These are phyloP conservation scores for Corynespora cassiicola DNA, from an alignment of 2,329 filamentous ascomycete species.

Conservation along the genomic window DNA sequence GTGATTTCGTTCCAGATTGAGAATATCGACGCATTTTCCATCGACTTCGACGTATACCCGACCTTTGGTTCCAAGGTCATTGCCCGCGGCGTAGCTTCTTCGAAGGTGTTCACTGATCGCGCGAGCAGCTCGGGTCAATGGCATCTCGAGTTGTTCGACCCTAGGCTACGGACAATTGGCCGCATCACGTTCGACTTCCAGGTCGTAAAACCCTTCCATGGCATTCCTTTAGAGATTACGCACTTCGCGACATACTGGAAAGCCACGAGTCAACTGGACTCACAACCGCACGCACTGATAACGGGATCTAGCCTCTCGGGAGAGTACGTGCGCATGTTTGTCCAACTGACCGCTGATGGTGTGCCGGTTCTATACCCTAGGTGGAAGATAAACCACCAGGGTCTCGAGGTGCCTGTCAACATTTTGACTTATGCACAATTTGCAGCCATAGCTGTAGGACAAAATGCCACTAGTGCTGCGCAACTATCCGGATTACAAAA, in stretches of 20 bases:
- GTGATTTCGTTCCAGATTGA: conserved; percentile 96
- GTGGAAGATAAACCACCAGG: conserved; percentile 79
- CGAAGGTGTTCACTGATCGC: conserved; percentile 80
- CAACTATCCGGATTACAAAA: conserved; percentile 33
- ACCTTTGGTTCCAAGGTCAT: conserved; percentile 98
- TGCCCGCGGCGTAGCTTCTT: conserved; percentile 90
- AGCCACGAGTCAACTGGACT: conserved; percentile 90
- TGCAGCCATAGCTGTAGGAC: conserved; percentile 51
- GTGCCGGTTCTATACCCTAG: conserved; percentile 86
- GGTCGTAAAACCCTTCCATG: conserved; percentile 94
- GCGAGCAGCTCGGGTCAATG: conserved; percentile 79
- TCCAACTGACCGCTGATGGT: conserved; percentile 89
- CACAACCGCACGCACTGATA: conserved; percentile 83
- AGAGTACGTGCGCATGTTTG: conserved; percentile 90
- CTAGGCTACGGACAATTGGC: conserved; percentile 87
- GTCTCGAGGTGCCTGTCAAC: conserved; percentile 81
- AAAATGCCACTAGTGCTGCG: conserved; percentile 28
- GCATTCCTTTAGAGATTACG: conserved; percentile 91
- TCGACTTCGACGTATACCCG: conserved; percentile 97
- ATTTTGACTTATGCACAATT: conserved; percentile 80
- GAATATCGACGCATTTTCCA: conserved; percentile 86
- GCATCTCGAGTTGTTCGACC: conserved; percentile 90
- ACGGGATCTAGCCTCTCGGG: conserved; percentile 94
- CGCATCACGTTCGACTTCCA: conserved; percentile 94
- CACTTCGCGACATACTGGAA: conserved; percentile 99